These are phyloP conservation scores for Tuber microsphaerosporum DNA, from an alignment of 495 filamentous ascomycete genomes.

Conservation along the genomic window DNA sequence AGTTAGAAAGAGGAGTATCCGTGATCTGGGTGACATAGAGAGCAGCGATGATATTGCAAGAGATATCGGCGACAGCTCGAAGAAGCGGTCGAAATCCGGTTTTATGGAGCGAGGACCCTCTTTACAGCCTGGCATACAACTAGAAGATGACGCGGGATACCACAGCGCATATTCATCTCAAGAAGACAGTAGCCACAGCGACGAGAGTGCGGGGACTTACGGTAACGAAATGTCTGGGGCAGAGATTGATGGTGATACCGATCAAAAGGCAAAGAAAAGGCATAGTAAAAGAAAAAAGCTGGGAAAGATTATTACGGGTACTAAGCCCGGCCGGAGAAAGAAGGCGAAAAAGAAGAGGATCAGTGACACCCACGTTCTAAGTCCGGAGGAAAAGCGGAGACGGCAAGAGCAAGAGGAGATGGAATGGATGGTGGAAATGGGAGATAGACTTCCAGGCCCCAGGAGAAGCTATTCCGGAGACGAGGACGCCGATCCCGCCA, in stretches of 20 bases:
- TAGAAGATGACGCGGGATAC: conserved; percentile 18
- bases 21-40: conserved; percentile 10
- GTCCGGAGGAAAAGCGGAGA: conserved; percentile 29
- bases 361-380: conserved; percentile 26
- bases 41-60: conserved; percentile 10
- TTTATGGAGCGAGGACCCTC: conserved; percentile 14
- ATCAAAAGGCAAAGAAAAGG: conserved; percentile 25
- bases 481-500: conserved; percentile 29
- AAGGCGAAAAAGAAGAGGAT: conserved; percentile 32
- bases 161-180: conserved; percentile 14
- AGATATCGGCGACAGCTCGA: conserved; percentile 6
- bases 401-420: conserved; percentile 36
- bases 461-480: conserved; percentile 26
- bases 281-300: conserved; percentile 38
- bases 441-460: conserved; percentile 18
- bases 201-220: conserved; percentile 27
- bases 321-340: conserved; percentile 16
- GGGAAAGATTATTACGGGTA: conserved; percentile 31
- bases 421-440: conserved; percentile 37
- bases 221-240: conserved; percentile 15
- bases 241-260: conserved; percentile 17
- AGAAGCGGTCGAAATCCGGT: conserved; percentile 11
- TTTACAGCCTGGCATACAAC: conserved; percentile 14
- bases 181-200: conserved; percentile 28
- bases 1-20: conserved; percentile 21